These are phyloP conservation scores for Calonectria hongkongensis DNA, from an alignment of 2,329 filamentous ascomycete species.

Conservation along the genomic window DNA sequence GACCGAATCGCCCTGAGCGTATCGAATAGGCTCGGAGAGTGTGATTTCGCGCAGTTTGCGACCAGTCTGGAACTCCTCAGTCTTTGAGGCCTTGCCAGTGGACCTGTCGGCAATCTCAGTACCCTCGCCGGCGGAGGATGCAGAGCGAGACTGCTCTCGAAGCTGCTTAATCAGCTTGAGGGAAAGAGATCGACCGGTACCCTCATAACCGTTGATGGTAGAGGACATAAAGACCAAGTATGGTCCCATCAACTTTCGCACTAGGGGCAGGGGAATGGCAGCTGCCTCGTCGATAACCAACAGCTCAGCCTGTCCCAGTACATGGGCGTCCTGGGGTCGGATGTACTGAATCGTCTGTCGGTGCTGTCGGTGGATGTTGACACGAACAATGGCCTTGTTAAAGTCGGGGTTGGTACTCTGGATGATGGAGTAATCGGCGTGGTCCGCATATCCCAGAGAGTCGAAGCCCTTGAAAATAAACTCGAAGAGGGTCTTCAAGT, in stretches of 20 bases:
- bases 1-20: slow-evolving; percentile 90
- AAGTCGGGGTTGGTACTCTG: slow-evolving; percentile 99
- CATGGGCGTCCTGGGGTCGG: slow-evolving; percentile 95
- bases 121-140: slow-evolving; percentile 72
- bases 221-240: slow-evolving; percentile 99
- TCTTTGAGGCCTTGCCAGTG: slow-evolving; percentile 83
- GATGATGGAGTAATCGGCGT: slow-evolving; percentile 97
- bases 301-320: slow-evolving; percentile 94
- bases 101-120: slow-evolving; percentile 84
- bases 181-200: slow-evolving; percentile 94
- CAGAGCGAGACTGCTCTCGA: slow-evolving; percentile 89
- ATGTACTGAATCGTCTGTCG: slow-evolving; percentile 99
- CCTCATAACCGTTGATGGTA: slow-evolving; percentile 99
- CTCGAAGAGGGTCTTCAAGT: slow-evolving; percentile 98
- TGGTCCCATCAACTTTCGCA: slow-evolving; percentile 94
- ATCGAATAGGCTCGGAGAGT: slow-evolving; percentile 94
- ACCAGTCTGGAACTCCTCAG: slow-evolving; percentile 77
- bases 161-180: slow-evolving; percentile 98
- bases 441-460: slow-evolving; percentile 93
- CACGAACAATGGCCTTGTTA: slow-evolving; percentile 98
- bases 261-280: slow-evolving; percentile 93
- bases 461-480: slow-evolving; percentile 99
- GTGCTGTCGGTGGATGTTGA: slow-evolving; percentile 96
- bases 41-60: slow-evolving; percentile 94
- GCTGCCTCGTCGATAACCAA: slow-evolving; percentile 98